These are phyloP conservation scores for Diplocarpon rosae DNA, from an alignment of 2,329 filamentous ascomycete species.

Conservation along the genomic window DNA sequence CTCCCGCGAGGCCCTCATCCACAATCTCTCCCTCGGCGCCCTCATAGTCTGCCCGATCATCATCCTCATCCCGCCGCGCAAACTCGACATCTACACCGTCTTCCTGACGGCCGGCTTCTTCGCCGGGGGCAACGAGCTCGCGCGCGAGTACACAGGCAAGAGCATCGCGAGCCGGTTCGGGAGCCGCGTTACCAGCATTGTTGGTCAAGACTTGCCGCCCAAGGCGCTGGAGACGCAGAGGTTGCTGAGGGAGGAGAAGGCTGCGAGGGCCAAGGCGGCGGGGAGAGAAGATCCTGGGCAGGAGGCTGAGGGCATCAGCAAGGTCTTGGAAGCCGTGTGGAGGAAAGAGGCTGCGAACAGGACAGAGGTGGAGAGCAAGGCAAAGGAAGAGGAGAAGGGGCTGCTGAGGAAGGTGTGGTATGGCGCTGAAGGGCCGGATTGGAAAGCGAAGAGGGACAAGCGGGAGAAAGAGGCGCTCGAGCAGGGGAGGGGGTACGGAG, in stretches of 20 bases:
- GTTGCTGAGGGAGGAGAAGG: slow-evolving; percentile 15
- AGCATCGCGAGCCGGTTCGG: slow-evolving; percentile 18
- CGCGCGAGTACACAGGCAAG: slow-evolving; percentile 22
- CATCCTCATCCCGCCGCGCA: slow-evolving; percentile 46
- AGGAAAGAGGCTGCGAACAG: slow-evolving; percentile 5
- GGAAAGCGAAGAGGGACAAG: slow-evolving; percentile 26
- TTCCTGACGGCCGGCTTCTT: slow-evolving; percentile 34
- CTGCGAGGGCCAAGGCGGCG: slow-evolving; percentile 10
- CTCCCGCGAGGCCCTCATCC: slow-evolving; percentile 9
- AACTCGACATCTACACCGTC: slow-evolving; percentile 50
- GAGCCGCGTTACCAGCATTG: slow-evolving; percentile 4
- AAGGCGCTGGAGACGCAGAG: slow-evolving; percentile 20
- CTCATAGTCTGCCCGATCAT: slow-evolving; percentile 43
- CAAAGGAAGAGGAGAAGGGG: slow-evolving; percentile 17
- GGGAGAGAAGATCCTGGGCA: background rate
- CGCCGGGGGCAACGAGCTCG: slow-evolving; percentile 23
- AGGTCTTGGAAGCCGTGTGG: background rate
- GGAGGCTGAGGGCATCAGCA: background rate
- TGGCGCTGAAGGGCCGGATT: slow-evolving; percentile 38
- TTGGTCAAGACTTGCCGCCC: slow-evolving; percentile 9
- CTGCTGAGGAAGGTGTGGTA: slow-evolving; percentile 43
- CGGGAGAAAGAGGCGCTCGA: slow-evolving; percentile 27
- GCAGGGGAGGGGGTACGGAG: slow-evolving; percentile 30
- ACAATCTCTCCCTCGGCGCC: slow-evolving; percentile 31
- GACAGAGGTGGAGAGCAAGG: slow-evolving; percentile 6